Percentiles rank a stretch among this genome's conserved stretches.
Evolutionary conservation across 192 early-diverging fungal species (phyloP).

Genomic region (Coemansia sp.): DNA sequence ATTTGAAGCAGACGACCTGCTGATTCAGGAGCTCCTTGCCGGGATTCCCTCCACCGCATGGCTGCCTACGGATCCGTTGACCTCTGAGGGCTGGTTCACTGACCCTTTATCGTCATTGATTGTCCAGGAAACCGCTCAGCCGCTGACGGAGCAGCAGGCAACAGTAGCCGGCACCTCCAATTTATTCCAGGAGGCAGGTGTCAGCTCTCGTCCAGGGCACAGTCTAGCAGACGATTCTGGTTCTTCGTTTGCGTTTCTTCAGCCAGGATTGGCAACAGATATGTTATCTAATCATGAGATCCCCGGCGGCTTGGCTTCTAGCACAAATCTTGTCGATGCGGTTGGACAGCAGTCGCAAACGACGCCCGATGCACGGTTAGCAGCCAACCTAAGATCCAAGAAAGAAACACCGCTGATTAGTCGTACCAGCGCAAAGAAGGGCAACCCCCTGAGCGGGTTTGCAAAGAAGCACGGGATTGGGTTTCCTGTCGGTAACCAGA

Average conservation of each 20-base stretch:
- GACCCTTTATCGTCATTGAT: constrained; percentile 40
- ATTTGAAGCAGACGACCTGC: constrained; percentile 29
- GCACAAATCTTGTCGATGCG: constrained; percentile 2
- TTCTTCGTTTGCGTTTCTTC: neutral
- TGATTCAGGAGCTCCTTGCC: constrained; percentile 51
- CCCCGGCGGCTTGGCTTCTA: neutral
- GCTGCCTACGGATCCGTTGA: constrained; percentile 48
- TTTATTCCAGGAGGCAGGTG: neutral
- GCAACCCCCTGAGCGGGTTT: constrained; percentile 40
- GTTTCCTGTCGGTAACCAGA: constrained; percentile 40
- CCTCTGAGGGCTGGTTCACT: constrained; percentile 50
- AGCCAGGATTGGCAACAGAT: neutral
- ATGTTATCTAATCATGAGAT: neutral
- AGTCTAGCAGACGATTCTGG: neutral
- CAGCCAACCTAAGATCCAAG: constrained; percentile 26
- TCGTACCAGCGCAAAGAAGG: constrained; percentile 17
- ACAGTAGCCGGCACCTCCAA: neutral
- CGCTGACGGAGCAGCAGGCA: neutral
- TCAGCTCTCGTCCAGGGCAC: neutral
- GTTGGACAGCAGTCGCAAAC: constrained; percentile 1
- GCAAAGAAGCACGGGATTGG: constrained; percentile 50
- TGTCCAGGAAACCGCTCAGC: constrained; percentile 23
- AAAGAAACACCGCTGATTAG: constrained; percentile 23
- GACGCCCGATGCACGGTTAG: constrained; percentile 25
- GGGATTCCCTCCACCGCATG: constrained; percentile 46